Evolutionary conservation across 495 filamentous ascomycete genomes (phyloP), one percentile per base, ranked within the genome.

Genomic region (Corynascus novoguineensis): DNA sequence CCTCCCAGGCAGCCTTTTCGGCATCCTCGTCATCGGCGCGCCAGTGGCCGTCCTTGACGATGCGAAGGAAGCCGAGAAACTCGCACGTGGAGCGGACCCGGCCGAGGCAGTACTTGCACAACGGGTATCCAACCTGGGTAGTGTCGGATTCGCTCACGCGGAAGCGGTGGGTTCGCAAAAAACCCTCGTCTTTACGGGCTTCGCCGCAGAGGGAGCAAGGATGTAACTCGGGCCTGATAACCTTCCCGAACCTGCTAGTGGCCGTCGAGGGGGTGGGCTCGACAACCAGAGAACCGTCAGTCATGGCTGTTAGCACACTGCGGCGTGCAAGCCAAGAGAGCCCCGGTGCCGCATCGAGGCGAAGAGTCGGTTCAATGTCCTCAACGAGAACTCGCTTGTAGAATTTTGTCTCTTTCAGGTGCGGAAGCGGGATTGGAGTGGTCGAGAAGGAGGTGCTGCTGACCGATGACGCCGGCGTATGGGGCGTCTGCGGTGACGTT

Each of bases 141-240:
- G 84, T 88, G 46, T 91, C 89, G 40, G 76, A 86, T 49, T 97
- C 93, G 53, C 83, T 91, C 1, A 87, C 89, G 50, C 89, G 83
- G 78, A 98, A 96, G 21, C 91, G 84, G 68, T 95, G 89, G n/a
- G 83, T 87, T 40, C 93, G 81, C 24, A 86, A 78, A 63, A 90
- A 85, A 44, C 82, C 69, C 14, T 86, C 74, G 52, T 82, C 85
- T 41, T 81, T 82, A 61, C 90, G 80, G 40, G 75, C 76, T 69
- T 98, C 93, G 49, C 92, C 93, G 64, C 93, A 98, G 2, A 97
- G 81, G 4, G 90, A 82, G 71, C 93, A 98, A 14, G 90, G 79
- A 64, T 87, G 86, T 22, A 81, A 66, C 61, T 78, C 76, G 50
- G 79, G 73, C 59, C 82, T 83, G 62, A 80, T 80, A 59, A 81